Conservation (phyloP, 164 flowering plant genomes). For the Umbilicus rupestris region DNA sequence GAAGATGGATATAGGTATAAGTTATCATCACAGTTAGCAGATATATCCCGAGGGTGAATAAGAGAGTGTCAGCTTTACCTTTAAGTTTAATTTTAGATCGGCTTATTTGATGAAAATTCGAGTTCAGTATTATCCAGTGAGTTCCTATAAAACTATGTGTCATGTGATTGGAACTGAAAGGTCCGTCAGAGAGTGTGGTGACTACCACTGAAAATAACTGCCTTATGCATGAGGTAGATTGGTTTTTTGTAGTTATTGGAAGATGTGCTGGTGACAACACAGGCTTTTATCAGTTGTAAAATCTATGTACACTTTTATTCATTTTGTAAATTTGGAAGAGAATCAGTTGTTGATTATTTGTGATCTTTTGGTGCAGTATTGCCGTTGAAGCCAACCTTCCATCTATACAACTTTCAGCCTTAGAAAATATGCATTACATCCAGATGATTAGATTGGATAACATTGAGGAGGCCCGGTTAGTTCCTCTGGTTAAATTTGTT, state of each 20-base stretch:
- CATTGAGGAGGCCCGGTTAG: constrained; percentile 78
- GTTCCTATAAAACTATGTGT: neutral
- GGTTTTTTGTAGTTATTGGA: neutral
- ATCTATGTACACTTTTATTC: neutral
- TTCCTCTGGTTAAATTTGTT: neutral
- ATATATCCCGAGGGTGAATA: neutral
- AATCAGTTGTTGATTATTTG: constrained; percentile 1
- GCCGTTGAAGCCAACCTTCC: constrained; percentile 59
- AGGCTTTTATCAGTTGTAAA: neutral
- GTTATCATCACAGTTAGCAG: neutral
- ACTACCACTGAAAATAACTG: neutral
- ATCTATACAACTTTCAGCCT: constrained; percentile 62
- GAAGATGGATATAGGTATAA: constrained; percentile 73
- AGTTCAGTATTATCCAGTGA: neutral
- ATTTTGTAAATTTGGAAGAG: neutral
- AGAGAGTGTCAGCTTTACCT: neutral
- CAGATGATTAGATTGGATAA: constrained; percentile 92
- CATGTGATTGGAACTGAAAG: neutral
- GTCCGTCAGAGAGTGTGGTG: neutral
- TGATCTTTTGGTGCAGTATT: constrained; percentile 42
- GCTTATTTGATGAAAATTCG: neutral
- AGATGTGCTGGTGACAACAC: neutral
- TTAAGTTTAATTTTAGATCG: neutral
- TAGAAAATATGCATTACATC: constrained; percentile 94
- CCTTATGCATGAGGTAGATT: neutral